Evolutionary conservation across 108 stramenopile species (phyloP), one percentile per base, ranked within the genome.

Genomic region (Skeletonema potamos): DNA sequence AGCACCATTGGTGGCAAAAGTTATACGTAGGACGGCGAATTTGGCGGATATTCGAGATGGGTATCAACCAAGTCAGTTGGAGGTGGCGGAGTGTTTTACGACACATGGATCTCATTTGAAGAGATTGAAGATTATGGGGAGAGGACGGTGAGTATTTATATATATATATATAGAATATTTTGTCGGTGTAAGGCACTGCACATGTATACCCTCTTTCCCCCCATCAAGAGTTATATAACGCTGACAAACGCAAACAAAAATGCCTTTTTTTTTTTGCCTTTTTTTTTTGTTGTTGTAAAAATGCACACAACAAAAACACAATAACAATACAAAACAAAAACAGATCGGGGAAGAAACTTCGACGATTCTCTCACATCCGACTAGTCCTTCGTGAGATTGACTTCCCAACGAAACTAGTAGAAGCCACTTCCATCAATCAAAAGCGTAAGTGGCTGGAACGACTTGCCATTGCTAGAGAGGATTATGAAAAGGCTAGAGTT

Each of bases 21-120:
- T 91, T 10, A 79, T 94, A 34, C 75, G 77, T 36, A 70, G 87
- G 33, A 91, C 93, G 27, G 84, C 87, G 28, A 90, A 91, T 62
- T 51, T 83, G 39, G 90, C 93, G 15, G 87, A 89, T 66, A 86
- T 85, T 69, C 73, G 80, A 48, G 71, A 89, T 79, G 87, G 89
- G 6, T 22, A 91, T 24, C 87, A 91, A 57, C 79, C 83, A 17
- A 84, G 83, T 27, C 89, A 91, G 74, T 72, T 94, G 72, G 93
- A 94, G 68, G 89, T 94, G 8, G 88, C 86, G 8, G 93, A 94
- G 58, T 92, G 93, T 72, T 94, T 90, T 81, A 77, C 90, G 13
- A 94, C 90, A 12, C 86, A 86, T 57, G 85, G 84, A 7, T 68
- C 76, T n/a, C 86, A 81, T 73, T 68, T 92, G 70, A 87, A 84